Percentiles rank a stretch among this genome's conserved stretches.
Conservation (phyloP, 176 grass and related monocot species). For the Raddia distichophylla region DNA sequence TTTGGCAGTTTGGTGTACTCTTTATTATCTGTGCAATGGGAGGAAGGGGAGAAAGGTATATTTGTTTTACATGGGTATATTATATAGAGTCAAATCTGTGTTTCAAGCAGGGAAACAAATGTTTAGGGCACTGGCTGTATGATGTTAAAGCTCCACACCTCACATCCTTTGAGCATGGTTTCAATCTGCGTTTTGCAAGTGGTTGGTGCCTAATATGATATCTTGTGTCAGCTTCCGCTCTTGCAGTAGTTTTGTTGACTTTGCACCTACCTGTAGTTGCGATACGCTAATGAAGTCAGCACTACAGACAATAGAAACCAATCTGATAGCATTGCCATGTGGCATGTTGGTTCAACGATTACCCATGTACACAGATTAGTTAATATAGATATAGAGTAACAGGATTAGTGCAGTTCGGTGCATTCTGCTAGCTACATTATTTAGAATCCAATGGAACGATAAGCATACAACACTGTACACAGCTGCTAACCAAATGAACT, state of each 20-base stretch:
- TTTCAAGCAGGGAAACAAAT: slow-evolving; percentile 25
- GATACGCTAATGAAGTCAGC: background rate
- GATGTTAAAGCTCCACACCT: slow-evolving; percentile 35
- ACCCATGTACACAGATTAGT: background rate
- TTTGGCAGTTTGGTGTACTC: background rate
- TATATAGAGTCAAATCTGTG: slow-evolving; percentile 14
- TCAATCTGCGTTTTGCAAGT: background rate
- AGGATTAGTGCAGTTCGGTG: background rate
- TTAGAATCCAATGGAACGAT: background rate
- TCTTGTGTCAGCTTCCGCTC: no score
- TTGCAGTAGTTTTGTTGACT: no score
- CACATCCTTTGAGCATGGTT: slow-evolving; percentile 35
- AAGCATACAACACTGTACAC: slow-evolving; percentile 37
- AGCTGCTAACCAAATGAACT: slow-evolving; percentile 6
- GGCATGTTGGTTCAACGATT: background rate
- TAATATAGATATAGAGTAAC: background rate
- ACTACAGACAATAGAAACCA: background rate
- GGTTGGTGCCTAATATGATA: no score
- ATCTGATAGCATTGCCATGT: background rate
- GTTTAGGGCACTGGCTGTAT: slow-evolving; percentile 35
- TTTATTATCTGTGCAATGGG: slow-evolving; percentile 10
- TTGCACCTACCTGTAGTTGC: background rate
- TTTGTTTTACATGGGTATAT: slow-evolving; percentile 33
- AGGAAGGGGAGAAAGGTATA: background rate
- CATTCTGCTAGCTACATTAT: slow-evolving; percentile 9